Conservation (phyloP, 257 asterid genomes). For the Petrea volubilis region DNA sequence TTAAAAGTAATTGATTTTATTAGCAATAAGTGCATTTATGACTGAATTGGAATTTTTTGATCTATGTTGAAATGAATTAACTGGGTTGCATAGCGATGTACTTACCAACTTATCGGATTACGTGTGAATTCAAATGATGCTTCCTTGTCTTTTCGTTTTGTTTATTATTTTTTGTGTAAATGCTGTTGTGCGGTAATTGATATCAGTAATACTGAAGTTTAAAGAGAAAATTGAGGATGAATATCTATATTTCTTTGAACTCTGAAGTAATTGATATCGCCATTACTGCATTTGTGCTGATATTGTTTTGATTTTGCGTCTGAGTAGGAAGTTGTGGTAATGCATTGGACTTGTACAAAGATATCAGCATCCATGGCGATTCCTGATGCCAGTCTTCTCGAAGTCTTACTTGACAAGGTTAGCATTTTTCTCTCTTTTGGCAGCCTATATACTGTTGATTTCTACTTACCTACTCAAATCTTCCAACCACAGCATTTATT, state of each 20-base stretch:
- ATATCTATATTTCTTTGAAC: slow-evolving; percentile 4
- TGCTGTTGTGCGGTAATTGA: no score
- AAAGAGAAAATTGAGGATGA: not conserved
- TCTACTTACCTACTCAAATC: not conserved
- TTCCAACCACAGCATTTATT: not conserved
- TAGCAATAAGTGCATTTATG: not conserved
- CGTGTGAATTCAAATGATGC: not conserved
- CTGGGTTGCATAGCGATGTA: not conserved
- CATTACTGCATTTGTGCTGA: slow-evolving; percentile 17
- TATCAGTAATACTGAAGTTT: slow-evolving; percentile 17
- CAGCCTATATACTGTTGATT: not conserved
- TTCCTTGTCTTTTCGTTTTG: not conserved
- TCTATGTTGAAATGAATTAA: not conserved
- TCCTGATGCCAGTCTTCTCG: slow-evolving; percentile 83
- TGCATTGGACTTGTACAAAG: slow-evolving; percentile 96
- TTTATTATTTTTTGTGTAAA: no score
- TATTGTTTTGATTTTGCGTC: slow-evolving; percentile 20
- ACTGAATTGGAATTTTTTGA: not conserved
- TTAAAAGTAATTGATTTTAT: not conserved
- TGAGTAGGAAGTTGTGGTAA: slow-evolving; percentile 80
- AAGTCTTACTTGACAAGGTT: slow-evolving; percentile 84
- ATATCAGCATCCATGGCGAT: slow-evolving; percentile 67
- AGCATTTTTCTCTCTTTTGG: slow-evolving; percentile 7
- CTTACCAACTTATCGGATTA: not conserved
- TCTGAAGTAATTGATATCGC: slow-evolving; percentile 11